Conservation (phyloP, 495 filamentous ascomycete species). For the Penicillium flavigenum region DNA sequence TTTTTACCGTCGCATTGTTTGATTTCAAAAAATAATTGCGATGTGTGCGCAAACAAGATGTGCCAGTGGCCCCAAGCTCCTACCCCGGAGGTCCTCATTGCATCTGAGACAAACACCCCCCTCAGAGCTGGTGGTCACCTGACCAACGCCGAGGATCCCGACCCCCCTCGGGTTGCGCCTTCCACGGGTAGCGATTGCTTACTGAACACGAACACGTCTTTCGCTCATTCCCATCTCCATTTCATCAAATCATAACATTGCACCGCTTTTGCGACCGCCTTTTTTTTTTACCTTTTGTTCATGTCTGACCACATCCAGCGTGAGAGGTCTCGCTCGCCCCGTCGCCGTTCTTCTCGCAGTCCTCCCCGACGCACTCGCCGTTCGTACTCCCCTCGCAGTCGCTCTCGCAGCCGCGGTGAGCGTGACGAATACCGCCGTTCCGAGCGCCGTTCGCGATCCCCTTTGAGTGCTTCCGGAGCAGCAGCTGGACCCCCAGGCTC, state of each 20-base stretch:
- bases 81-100: slow-evolving; percentile 23
- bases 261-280: slow-evolving; percentile 18
- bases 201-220: slow-evolving; percentile 8
- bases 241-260: slow-evolving; percentile 9
- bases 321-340: slow-evolving; percentile 91
- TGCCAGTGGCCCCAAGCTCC: slow-evolving; percentile 13
- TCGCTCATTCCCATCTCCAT: slow-evolving; percentile 11
- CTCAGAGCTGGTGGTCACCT: slow-evolving; percentile 27
- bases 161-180: slow-evolving; percentile 6
- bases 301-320: slow-evolving; percentile 62
- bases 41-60: slow-evolving; percentile 15
- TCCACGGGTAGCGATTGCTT: neutral
- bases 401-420: slow-evolving; percentile 72
- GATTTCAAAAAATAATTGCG: slow-evolving; percentile 4
- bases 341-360: slow-evolving; percentile 76
- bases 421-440: slow-evolving; percentile 76
- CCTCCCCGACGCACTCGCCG: slow-evolving; percentile 72
- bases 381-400: slow-evolving; percentile 90
- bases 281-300: slow-evolving; percentile 33
- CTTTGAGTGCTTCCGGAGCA: slow-evolving; percentile 73
- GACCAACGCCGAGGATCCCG: slow-evolving; percentile 21
- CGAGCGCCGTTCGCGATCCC: slow-evolving; percentile 79
- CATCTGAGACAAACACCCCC: neutral
- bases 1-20: neutral
- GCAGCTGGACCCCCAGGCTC: slow-evolving; percentile 59